phyloP scores from a whole-genome alignment of 73 alveolate species.

The Effrenium voratum region DNA sequence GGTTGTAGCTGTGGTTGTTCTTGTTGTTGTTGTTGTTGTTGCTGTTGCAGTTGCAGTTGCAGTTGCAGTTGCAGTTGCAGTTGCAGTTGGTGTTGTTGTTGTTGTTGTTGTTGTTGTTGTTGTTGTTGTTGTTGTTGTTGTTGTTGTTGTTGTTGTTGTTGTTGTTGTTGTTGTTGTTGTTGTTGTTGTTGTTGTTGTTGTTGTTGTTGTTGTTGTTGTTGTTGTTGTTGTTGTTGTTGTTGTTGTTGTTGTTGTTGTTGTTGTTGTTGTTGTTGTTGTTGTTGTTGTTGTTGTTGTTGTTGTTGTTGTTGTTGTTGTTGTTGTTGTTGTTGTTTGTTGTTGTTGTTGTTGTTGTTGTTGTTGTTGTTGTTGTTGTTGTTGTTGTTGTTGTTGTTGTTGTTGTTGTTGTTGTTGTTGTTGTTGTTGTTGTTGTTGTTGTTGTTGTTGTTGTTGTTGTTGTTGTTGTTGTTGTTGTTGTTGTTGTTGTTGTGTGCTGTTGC shows the following conservation, averaged over 20 bases:
- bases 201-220: background rate
- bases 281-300: background rate
- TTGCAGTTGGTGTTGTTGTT: too few relatives aligned
- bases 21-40: too few relatives aligned
- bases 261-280: constrained; percentile 17
- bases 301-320: background rate
- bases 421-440: background rate
- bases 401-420: background rate
- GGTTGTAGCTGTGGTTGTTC: too few relatives aligned
- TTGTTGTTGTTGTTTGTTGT: background rate
- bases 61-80: too few relatives aligned
- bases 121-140: too few relatives aligned
- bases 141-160: too few relatives aligned
- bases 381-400: constrained; percentile 20
- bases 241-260: background rate
- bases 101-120: too few relatives aligned
- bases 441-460: background rate
- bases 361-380: background rate
- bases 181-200: background rate
- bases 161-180: constrained; percentile 21
- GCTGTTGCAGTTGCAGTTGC: too few relatives aligned
- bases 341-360: constrained; percentile 31
- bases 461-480: constrained; percentile 5
- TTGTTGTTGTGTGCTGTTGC: background rate
- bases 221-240: constrained; percentile 15